phyloP scores from a whole-genome alignment of 2,329 filamentous ascomycete genomes.

The Penicillium sp. region DNA sequence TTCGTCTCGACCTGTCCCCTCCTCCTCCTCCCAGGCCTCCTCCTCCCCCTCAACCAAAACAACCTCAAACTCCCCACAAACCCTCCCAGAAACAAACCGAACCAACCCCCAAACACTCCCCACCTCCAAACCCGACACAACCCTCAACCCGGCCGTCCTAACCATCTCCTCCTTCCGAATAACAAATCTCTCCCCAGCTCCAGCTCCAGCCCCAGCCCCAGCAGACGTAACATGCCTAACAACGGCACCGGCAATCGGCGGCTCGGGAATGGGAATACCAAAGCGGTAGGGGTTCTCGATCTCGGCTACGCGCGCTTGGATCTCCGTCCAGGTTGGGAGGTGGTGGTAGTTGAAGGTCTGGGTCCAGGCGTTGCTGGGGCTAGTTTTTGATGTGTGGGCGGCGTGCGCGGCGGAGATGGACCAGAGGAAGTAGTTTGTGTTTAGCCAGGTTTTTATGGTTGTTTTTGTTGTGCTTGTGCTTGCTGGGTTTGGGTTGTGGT shows the following conservation, averaged over 20 bases:
- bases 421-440: constrained; percentile 9
- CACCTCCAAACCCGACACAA: not conserved
- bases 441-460: not conserved
- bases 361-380: not conserved
- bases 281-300: not conserved
- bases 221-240: not conserved
- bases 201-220: not conserved
- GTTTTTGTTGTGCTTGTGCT: too few relatives aligned
- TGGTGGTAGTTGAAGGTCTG: not conserved
- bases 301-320: not conserved
- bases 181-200: not conserved
- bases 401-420: not conserved
- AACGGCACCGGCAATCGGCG: not conserved
- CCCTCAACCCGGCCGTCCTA: too few relatives aligned
- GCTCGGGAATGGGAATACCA: not conserved
- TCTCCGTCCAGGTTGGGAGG: not conserved
- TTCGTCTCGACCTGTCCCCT: not conserved
- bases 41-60: not conserved
- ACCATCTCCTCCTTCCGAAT: not conserved
- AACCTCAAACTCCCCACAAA: too few relatives aligned
- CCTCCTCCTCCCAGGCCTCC: not conserved
- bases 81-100: not conserved
- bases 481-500: too few relatives aligned
- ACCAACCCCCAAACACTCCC: not conserved
- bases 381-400: not conserved